These are phyloP conservation scores for Suillus paluster DNA, from an alignment of 768 basidiomycete genomes.

Conservation along the genomic window DNA sequence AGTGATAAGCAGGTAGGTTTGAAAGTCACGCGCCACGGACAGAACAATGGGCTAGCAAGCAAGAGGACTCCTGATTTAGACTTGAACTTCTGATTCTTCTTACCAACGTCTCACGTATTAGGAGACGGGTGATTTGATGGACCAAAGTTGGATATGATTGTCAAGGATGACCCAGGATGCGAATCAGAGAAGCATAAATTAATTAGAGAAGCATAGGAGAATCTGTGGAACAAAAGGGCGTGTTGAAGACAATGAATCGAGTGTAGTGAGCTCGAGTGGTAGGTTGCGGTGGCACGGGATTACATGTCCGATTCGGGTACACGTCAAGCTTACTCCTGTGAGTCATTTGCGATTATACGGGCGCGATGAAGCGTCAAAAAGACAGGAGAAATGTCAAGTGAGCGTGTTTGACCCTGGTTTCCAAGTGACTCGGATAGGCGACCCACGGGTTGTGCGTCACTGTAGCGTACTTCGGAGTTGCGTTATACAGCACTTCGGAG, in stretches of 20 bases:
- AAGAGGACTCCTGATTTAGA: slow-evolving; percentile 1
- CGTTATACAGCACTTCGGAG: too few relatives aligned
- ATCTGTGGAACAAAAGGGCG: background rate
- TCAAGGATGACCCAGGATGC: too few relatives aligned
- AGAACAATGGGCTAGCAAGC: background rate
- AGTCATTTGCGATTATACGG: background rate
- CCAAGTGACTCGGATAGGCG: too few relatives aligned
- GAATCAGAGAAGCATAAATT: background rate
- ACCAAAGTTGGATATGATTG: too few relatives aligned
- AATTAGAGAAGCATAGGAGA: background rate
- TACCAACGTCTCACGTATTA: slow-evolving; percentile 3
- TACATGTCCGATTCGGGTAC: background rate
- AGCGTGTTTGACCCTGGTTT: slow-evolving; percentile 3
- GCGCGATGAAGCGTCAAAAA: too few relatives aligned
- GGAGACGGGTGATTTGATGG: too few relatives aligned
- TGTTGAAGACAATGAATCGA: background rate
- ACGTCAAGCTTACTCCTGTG: background rate
- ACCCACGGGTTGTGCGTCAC: too few relatives aligned
- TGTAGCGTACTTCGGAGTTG: too few relatives aligned
- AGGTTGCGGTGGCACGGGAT: background rate
- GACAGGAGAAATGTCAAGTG: too few relatives aligned
- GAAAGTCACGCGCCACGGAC: background rate
- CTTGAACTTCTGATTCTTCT: slow-evolving; percentile 6
- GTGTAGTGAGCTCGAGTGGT: background rate
- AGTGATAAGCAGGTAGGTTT: background rate